phyloP scores from a whole-genome alignment of 2,329 filamentous ascomycete species.

The Didymella glomerata region DNA sequence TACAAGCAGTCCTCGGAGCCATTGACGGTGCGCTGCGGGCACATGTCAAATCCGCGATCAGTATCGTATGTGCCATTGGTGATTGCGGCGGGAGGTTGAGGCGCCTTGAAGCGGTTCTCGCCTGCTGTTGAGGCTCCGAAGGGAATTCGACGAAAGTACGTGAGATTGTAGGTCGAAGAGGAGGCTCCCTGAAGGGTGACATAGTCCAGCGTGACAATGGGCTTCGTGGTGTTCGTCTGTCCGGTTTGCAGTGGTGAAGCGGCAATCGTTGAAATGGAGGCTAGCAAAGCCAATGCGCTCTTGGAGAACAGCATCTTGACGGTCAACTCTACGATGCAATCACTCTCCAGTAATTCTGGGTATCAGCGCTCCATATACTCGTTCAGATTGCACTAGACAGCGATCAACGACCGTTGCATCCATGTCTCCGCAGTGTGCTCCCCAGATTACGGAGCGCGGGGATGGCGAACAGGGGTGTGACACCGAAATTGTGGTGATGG shows the following conservation, averaged over 20 bases:
- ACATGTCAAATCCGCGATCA: constrained; percentile 65
- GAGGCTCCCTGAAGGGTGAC: constrained; percentile 62
- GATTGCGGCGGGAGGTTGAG: constrained; percentile 63
- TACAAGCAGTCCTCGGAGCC: constrained; percentile 70
- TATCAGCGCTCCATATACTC: constrained; percentile 7
- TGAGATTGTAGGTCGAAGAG: constrained; percentile 62
- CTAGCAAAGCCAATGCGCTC: constrained; percentile 15
- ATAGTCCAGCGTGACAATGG: constrained; percentile 45
- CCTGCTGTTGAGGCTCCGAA: constrained; percentile 67
- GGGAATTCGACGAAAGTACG: constrained; percentile 68
- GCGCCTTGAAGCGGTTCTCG: constrained; percentile 66
- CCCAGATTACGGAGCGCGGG: constrained; percentile 31
- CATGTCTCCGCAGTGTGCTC: constrained; percentile 38
- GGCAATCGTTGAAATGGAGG: constrained; percentile 10
- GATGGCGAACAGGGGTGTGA: constrained; percentile 8
- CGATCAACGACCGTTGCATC: constrained; percentile 33
- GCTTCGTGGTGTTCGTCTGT: constrained; percentile 24
- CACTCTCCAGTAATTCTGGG: background rate
- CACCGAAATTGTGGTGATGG: constrained; percentile 7
- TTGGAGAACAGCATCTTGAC: constrained; percentile 27
- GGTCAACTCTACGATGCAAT: background rate
- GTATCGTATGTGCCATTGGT: constrained; percentile 63
- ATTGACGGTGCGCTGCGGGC: constrained; percentile 64
- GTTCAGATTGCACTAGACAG: constrained; percentile 13
- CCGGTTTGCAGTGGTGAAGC: constrained; percentile 21